Evolutionary conservation across 176 grass and related monocot species (phyloP).

Genomic region (Hyparrhenia diplandra): DNA sequence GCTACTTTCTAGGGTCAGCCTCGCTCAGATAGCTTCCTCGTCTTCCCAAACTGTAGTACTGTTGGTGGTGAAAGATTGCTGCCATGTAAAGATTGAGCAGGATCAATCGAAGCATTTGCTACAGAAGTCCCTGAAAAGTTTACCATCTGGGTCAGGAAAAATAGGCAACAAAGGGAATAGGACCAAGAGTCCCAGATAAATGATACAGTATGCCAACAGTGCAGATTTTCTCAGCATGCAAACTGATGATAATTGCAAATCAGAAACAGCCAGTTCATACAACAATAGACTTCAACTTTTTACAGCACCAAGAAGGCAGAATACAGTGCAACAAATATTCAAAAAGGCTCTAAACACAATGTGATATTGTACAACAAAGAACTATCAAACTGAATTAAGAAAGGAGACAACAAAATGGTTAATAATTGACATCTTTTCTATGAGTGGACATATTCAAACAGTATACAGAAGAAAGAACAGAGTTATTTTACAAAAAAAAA

Average conservation of each 20-base stretch:
- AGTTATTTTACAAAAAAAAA: no score
- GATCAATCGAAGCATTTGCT: slow-evolving; percentile 69
- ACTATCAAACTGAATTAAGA: not conserved
- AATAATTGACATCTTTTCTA: not conserved
- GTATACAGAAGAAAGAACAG: not conserved
- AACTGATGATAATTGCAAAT: not conserved
- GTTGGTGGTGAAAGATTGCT: slow-evolving; percentile 68
- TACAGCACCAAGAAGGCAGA: not conserved
- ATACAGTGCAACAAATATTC: not conserved
- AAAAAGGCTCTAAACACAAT: not conserved
- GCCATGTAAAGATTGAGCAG: slow-evolving; percentile 55
- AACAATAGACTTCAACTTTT: not conserved
- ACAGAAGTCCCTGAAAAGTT: slow-evolving; percentile 37
- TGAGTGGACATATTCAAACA: not conserved
- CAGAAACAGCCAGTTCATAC: not conserved
- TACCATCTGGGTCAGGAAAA: not conserved
- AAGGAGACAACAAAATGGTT: not conserved
- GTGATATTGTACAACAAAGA: not conserved
- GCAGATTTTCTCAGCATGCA: not conserved
- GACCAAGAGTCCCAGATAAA: not conserved
- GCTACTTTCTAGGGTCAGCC: slow-evolving; percentile 92
- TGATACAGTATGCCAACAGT: not conserved
- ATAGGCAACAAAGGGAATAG: not conserved
- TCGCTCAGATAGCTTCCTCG: slow-evolving; percentile 85
- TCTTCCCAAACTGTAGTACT: slow-evolving; percentile 93